A percentile compares a stretch with the other conserved stretches of the same genome.
These are phyloP conservation scores for Cryphonectria carpinicola DNA, from an alignment of 2,329 filamentous ascomycete genomes.

Conservation along the genomic window DNA sequence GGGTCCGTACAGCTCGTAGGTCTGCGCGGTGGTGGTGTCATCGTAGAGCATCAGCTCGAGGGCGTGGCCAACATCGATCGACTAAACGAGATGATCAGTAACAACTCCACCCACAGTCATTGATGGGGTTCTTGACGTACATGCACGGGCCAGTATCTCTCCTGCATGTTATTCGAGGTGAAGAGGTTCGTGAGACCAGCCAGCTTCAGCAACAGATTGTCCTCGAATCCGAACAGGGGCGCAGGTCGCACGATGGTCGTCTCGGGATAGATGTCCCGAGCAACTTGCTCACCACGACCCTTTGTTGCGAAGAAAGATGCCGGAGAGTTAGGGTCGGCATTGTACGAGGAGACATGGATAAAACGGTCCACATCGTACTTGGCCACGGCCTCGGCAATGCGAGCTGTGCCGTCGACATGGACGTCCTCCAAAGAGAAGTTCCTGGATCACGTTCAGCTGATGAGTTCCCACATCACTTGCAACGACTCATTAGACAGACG, in stretches of 20 bases:
- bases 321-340: conserved; percentile 76
- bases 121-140: conserved; percentile 49
- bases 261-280: conserved; percentile 89
- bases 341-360: conserved; percentile 96
- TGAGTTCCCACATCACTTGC: background rate
- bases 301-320: conserved; percentile 94
- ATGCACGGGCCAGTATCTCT: conserved; percentile 90
- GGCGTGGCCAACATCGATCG: conserved; percentile 85
- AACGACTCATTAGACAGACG: conserved; percentile 39
- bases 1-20: conserved; percentile 92
- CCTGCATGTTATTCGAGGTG: conserved; percentile 90
- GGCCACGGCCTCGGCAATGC: conserved; percentile 90
- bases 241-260: conserved; percentile 95
- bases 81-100: conserved; percentile 45
- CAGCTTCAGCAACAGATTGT: conserved; percentile 85
- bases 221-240: conserved; percentile 93
- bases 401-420: conserved; percentile 87
- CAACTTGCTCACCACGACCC: conserved; percentile 80
- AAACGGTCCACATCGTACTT: conserved; percentile 98
- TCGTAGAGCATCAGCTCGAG: conserved; percentile 90
- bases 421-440: conserved; percentile 95
- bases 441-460: conserved; percentile 48
- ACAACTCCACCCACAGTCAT: background rate
- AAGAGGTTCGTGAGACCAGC: conserved; percentile 80
- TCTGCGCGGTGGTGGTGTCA: conserved; percentile 86